These are phyloP conservation scores for Magnaporthiopsis incrustans DNA, from an alignment of 2,329 filamentous ascomycete species.

Conservation along the genomic window DNA sequence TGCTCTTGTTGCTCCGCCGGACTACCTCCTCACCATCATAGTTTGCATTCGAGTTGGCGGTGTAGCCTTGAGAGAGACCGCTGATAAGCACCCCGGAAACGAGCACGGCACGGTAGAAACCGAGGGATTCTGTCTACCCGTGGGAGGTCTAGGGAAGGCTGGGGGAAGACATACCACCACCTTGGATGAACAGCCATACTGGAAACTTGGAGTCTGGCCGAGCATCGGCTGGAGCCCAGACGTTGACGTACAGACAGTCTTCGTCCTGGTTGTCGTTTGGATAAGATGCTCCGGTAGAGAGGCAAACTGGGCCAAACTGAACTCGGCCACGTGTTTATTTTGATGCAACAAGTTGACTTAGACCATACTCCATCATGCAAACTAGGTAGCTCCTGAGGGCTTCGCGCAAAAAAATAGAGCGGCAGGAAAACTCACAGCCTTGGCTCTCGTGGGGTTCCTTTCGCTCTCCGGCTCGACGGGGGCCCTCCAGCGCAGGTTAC, in stretches of 20 bases:
- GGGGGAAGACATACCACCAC: constrained; percentile 23
- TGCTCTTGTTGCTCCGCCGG: constrained; percentile 24
- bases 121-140: not conserved
- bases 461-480: constrained; percentile 33
- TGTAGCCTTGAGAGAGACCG: constrained; percentile 27
- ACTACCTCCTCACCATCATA: constrained; percentile 41
- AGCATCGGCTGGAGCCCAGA: constrained; percentile 33
- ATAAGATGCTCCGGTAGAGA: constrained; percentile 27
- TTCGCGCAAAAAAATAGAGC: not conserved
- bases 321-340: not conserved
- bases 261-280: constrained; percentile 21
- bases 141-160: not conserved
- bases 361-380: not conserved
- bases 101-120: not conserved
- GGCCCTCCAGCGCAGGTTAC: constrained; percentile 41
- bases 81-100: not conserved
- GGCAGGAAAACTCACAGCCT: constrained; percentile 3
- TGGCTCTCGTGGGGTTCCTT: constrained; percentile 8
- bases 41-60: constrained; percentile 36
- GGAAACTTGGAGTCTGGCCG: constrained; percentile 35
- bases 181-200: constrained; percentile 46
- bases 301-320: constrained; percentile 38
- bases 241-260: constrained; percentile 36
- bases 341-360: not conserved
- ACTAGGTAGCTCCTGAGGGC: too few relatives aligned